These are phyloP conservation scores for Heliamphora pulchella DNA, from an alignment of 179 eudicot species.

Conservation along the genomic window DNA sequence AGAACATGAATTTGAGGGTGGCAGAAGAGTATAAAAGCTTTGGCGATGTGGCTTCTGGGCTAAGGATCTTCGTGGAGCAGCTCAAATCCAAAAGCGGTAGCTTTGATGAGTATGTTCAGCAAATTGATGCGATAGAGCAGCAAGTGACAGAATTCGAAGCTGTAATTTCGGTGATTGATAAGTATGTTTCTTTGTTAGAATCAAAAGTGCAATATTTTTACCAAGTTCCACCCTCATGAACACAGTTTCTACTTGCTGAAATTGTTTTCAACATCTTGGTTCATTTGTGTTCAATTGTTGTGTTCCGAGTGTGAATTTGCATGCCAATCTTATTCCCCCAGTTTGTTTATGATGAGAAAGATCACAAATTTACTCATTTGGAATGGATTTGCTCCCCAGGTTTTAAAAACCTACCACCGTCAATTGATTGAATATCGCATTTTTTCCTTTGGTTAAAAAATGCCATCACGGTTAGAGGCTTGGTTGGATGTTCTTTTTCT, in stretches of 20 bases:
- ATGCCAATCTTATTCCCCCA: neutral
- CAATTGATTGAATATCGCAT: no score
- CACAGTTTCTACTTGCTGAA: neutral
- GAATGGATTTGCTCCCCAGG: no score
- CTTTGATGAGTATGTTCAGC: slow-evolving; percentile 76
- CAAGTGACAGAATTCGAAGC: slow-evolving; percentile 96
- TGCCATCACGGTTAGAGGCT: no score
- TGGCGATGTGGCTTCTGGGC: slow-evolving; percentile 82
- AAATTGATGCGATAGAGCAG: slow-evolving; percentile 77
- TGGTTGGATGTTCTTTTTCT: no score
- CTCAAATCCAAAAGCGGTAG: slow-evolving; percentile 64
- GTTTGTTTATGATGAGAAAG: neutral
- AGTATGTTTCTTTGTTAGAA: slow-evolving; percentile 69
- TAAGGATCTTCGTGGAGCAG: slow-evolving; percentile 93
- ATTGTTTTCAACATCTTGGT: neutral
- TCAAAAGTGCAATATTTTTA: slow-evolving; percentile 61
- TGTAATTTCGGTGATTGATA: slow-evolving; percentile 84
- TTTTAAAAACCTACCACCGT: no score
- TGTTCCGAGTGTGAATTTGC: no score
- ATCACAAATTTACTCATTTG: neutral
- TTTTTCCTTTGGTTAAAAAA: no score
- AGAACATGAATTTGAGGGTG: slow-evolving; percentile 88
- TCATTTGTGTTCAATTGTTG: neutral
- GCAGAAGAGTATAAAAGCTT: slow-evolving; percentile 83
- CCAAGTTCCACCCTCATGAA: slow-evolving; percentile 48